A percentile compares a stretch with the other conserved stretches of the same genome.
These are phyloP conservation scores for Penicillium roqueforti DNA, from an alignment of 495 filamentous ascomycete genomes.

Conservation along the genomic window DNA sequence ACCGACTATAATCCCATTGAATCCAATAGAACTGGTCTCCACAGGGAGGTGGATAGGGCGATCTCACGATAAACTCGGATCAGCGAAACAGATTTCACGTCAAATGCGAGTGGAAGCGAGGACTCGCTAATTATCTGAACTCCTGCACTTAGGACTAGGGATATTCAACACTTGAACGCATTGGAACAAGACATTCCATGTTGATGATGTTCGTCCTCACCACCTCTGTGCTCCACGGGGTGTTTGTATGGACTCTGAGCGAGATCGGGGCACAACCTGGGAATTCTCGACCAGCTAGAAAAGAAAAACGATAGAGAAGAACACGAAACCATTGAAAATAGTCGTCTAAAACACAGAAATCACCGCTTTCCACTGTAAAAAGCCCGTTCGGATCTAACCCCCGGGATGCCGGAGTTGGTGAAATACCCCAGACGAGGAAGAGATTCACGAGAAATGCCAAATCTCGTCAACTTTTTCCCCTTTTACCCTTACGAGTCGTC, in stretches of 20 bases:
- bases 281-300: neutral
- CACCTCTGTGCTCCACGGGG: neutral
- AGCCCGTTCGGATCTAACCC: conserved; percentile 5
- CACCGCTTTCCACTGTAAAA: neutral
- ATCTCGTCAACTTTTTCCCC: conserved; percentile 4
- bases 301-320: neutral
- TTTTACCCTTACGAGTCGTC: neutral
- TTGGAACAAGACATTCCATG: neutral
- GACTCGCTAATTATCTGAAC: neutral
- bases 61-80: neutral
- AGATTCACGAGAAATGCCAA: neutral
- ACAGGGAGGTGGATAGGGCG: neutral
- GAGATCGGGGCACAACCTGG: neutral
- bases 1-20: neutral
- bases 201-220: neutral
- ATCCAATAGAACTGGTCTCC: neutral
- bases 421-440: conserved; percentile 1
- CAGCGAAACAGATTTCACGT: neutral
- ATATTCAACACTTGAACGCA: neutral
- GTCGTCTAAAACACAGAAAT: neutral
- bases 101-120: no score
- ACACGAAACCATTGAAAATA: neutral
- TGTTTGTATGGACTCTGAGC: neutral
- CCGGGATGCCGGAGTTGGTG: conserved; percentile 1
- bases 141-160: neutral